Percentiles rank a stretch among this genome's conserved stretches.
Evolutionary conservation across 192 early-diverging fungal species (phyloP).

Genomic region (Rhizophagus prolifer): DNA sequence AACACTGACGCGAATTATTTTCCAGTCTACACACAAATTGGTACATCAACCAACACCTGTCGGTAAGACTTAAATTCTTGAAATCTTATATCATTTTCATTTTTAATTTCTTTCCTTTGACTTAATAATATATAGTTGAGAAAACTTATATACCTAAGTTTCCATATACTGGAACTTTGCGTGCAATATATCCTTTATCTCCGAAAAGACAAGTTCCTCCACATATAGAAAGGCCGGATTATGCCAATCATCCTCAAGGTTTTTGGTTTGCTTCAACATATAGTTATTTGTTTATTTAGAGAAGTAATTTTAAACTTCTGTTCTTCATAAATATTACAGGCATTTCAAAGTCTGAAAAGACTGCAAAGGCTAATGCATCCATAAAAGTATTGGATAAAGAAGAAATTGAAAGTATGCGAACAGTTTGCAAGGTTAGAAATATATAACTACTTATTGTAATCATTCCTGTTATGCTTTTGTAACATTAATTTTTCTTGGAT

Average conservation of each 20-base stretch:
- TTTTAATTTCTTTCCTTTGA: background rate
- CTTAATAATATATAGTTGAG: background rate
- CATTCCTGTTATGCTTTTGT: background rate
- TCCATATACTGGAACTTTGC: slow-evolving; percentile 63
- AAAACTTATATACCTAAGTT: slow-evolving; percentile 12
- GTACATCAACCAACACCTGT: background rate
- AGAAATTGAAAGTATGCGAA: slow-evolving; percentile 81
- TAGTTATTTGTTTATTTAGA: background rate
- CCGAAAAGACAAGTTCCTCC: slow-evolving; percentile 66
- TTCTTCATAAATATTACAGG: slow-evolving; percentile 49
- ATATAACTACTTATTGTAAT: background rate
- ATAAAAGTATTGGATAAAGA: slow-evolving; percentile 68
- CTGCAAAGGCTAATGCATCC: slow-evolving; percentile 57
- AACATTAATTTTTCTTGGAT: background rate
- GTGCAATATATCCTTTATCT: slow-evolving; percentile 76
- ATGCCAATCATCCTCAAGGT: slow-evolving; percentile 50
- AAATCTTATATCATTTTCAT: background rate
- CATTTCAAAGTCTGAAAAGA: slow-evolving; percentile 72
- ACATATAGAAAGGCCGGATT: slow-evolving; percentile 70
- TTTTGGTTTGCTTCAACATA: background rate
- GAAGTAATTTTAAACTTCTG: background rate
- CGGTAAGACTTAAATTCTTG: background rate
- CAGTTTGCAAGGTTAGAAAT: slow-evolving; percentile 66
- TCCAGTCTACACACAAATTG: slow-evolving; percentile 19
- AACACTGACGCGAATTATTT: background rate